Evolutionary conservation across 352 stramenopile species (phyloP), one percentile per base, ranked within the genome.

Genomic region (Pythium utonaiense): DNA sequence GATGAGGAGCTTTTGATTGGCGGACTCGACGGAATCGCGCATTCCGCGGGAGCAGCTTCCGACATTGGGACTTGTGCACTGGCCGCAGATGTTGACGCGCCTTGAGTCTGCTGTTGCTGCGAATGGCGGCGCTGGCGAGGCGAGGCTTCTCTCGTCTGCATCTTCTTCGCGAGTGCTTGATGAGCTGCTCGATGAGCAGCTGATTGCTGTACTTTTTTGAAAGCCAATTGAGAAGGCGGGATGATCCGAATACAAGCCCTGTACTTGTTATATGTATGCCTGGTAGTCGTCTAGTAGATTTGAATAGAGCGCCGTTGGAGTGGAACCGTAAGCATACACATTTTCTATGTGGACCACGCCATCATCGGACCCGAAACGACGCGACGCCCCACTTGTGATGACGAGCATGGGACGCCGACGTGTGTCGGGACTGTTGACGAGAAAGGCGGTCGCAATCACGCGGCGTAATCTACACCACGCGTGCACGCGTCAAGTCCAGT

Each of bases 61-160:
- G n/a, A n/a, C n/a, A n/a, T n/a, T 50, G 36, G 13, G 7, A 33
- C 10, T 51, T 30, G 44, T 13, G 53, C 38, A 30, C 19, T 38
- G n/a, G 45, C 25, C 9, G 24, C 41, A 47, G 47, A 28, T 63
- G 56, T 63, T 63, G 56, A 63, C 48, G 56, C 34, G 34, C 41
- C 36, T 25, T 28, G 24, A 40, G 2, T 9, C 27, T 33, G 16
- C 41, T 45, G 27, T 42, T 47, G 16, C 9, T 41, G 54, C 4
- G 42, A 16, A 38, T 30, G 54, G 17, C 22, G 25, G 19, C 54
- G 41, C 16, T n/a, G 54, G 3, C 19, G 55, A 7, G 49, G 8
- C 28, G 28, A 21, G 34, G 25, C 38, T 12, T 28, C 49, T 31
- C 22, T 25, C 30, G 42, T 17, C 13, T 30, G 44, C 44, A 51